phyloP scores from a whole-genome alignment of 148 eudicot genomes.

The Vaccinium vitisidaea region DNA sequence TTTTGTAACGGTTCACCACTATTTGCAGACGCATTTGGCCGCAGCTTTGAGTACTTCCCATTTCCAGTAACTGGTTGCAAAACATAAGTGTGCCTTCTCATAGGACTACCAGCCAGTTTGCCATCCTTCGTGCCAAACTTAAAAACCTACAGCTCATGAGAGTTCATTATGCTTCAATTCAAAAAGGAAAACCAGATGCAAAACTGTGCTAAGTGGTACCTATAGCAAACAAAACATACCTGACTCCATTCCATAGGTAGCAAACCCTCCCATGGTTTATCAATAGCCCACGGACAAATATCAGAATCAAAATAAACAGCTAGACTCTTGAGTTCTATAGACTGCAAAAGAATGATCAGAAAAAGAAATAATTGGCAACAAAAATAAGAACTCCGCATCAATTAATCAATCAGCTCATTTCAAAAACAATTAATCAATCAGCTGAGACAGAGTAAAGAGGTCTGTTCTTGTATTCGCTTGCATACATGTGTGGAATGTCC shows the following conservation, averaged over 20 bases:
- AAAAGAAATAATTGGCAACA: neutral
- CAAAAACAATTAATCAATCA: neutral
- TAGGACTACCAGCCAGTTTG: constrained; percentile 45
- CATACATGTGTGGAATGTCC: no score
- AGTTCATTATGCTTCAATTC: constrained; percentile 2
- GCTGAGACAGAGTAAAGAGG: neutral
- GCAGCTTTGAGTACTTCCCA: constrained; percentile 74
- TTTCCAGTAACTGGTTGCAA: constrained; percentile 92
- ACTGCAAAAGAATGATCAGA: constrained; percentile 32
- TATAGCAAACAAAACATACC: constrained; percentile 41
- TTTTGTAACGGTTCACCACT: constrained; percentile 69
- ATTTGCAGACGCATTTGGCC: constrained; percentile 42
- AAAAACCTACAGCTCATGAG: constrained; percentile 55
- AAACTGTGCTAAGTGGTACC: neutral
- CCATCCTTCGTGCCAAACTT: constrained; percentile 81
- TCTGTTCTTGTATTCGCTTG: neutral
- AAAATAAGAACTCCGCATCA: neutral
- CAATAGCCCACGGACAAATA: constrained; percentile 71
- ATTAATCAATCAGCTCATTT: no score
- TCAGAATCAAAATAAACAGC: constrained; percentile 93
- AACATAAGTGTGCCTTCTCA: constrained; percentile 62
- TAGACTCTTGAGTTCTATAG: constrained; percentile 72
- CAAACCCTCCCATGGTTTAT: constrained; percentile 81
- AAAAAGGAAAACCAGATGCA: constrained; percentile 7
- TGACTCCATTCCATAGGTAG: constrained; percentile 83